Conservation (phyloP, 192 early-diverging fungal species). For the Haplosporangium gracile region DNA sequence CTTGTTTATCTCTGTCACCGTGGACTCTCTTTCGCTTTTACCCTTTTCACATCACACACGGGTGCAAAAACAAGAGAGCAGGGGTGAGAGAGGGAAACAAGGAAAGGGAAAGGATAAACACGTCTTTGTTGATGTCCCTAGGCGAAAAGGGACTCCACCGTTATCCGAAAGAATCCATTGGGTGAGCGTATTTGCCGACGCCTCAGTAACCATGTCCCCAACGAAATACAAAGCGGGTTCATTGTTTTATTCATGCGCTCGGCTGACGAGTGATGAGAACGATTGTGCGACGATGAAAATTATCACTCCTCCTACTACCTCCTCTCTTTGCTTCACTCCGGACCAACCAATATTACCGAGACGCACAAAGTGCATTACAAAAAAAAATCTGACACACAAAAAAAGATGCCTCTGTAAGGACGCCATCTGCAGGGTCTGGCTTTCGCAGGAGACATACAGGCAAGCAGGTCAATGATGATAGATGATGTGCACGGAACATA, state of each 20-base stretch:
- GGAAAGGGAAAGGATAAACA: neutral
- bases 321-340: neutral
- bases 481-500: conserved; percentile 3
- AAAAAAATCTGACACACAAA: neutral
- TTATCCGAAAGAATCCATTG: conserved; percentile 2
- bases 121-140: neutral
- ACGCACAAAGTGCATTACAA: neutral
- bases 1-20: neutral
- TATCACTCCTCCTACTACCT: neutral
- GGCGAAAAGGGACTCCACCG: neutral
- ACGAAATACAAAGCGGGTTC: neutral
- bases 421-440: neutral
- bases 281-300: neutral
- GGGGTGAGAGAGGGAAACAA: neutral
- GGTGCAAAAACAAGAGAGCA: neutral
- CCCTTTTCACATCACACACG: neutral
- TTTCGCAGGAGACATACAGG: neutral
- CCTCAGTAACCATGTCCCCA: neutral
- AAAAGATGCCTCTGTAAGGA: neutral
- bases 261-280: neutral
- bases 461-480: neutral
- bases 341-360: neutral
- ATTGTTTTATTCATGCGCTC: neutral
- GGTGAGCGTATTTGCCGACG: neutral
- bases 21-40: neutral